Percentiles rank a stretch among this genome's conserved stretches.
These are phyloP conservation scores for Talaromyces sp. DNA, from an alignment of 2,329 filamentous ascomycete species.

Conservation along the genomic window DNA sequence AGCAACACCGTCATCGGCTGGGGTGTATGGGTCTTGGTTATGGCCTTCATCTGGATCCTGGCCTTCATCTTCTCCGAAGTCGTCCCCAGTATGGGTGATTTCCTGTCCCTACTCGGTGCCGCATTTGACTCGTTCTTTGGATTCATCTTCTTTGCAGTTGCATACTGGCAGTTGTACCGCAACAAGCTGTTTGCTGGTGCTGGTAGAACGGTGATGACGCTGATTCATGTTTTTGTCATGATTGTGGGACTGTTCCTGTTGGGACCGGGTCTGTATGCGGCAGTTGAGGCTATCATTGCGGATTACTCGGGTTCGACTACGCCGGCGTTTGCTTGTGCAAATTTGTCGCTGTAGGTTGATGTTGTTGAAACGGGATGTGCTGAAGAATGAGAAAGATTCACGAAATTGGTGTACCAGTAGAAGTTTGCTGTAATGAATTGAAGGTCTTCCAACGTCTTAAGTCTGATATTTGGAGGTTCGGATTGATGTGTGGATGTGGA, in stretches of 20 bases:
- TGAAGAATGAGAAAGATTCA: not conserved
- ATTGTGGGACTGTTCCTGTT: constrained; percentile 48
- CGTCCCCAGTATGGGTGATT: constrained; percentile 51
- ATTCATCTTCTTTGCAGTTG: constrained; percentile 51
- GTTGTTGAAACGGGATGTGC: no score
- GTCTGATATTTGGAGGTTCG: not conserved
- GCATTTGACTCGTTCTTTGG: constrained; percentile 52
- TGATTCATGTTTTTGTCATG: constrained; percentile 48
- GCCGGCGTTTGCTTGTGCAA: constrained; percentile 51
- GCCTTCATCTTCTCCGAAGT: constrained; percentile 50
- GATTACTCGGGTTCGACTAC: constrained; percentile 46
- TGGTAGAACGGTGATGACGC: constrained; percentile 40
- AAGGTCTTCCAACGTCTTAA: not conserved
- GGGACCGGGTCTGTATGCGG: constrained; percentile 52
- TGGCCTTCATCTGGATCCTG: constrained; percentile 43
- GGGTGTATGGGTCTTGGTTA: constrained; percentile 44
- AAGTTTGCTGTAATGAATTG: not conserved
- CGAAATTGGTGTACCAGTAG: not conserved
- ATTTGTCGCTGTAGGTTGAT: constrained; percentile 43
- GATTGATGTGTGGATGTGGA: not conserved
- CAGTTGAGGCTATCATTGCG: constrained; percentile 51
- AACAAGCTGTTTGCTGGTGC: constrained; percentile 38
- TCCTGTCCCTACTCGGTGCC: constrained; percentile 47
- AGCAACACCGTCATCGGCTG: constrained; percentile 49
- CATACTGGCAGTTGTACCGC: constrained; percentile 47